phyloP scores from a whole-genome alignment of 257 asterid species.

The Apocynum venetum region DNA sequence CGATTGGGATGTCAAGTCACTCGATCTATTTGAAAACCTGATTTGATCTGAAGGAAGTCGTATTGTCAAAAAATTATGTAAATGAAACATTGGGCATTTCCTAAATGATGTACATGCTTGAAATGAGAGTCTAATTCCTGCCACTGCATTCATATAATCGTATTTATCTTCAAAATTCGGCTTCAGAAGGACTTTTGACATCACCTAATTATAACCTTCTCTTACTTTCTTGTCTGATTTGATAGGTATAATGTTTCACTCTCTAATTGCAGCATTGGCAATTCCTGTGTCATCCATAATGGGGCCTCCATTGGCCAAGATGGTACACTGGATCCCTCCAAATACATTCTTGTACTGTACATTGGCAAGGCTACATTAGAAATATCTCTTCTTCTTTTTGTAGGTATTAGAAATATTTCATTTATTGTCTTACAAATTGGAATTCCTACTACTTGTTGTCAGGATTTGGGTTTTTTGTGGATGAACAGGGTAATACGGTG shows the following conservation, averaged over 20 bases:
- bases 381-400: not conserved
- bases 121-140: not conserved
- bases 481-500: conserved; percentile 68
- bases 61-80: not conserved
- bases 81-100: not conserved
- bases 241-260: conserved; percentile 68
- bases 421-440: not conserved
- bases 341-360: not conserved
- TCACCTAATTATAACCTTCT: not conserved
- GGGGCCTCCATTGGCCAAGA: conserved; percentile 97
- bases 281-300: conserved; percentile 63
- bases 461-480: conserved; percentile 83
- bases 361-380: not conserved
- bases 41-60: not conserved
- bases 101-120: not conserved
- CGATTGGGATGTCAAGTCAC: not conserved
- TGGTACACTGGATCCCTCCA: conserved; percentile 41
- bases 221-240: not conserved
- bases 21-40: not conserved
- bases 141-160: not conserved
- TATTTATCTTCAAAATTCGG: not conserved
- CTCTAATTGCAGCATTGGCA: conserved; percentile 74
- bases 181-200: not conserved
- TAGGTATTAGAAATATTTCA: too few species aligned
- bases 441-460: conserved; percentile 13